These are phyloP conservation scores for Wallemia hederae DNA, from an alignment of 1,284 basidiomycete genomes.

Conservation along the genomic window DNA sequence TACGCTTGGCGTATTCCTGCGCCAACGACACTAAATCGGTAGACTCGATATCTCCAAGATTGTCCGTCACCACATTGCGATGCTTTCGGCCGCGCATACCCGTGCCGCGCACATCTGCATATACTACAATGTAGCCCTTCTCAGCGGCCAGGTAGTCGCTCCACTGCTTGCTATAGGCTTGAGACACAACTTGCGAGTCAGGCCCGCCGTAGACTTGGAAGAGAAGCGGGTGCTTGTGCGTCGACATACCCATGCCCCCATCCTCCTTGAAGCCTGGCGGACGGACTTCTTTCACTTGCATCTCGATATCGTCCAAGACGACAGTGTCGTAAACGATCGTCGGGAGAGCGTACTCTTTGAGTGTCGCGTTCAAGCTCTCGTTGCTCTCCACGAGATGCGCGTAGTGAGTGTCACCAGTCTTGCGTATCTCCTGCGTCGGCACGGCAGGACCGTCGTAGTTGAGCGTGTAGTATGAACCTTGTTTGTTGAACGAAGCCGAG, in stretches of 20 bases:
- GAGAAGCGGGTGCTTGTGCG: neutral
- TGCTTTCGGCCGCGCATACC: constrained; percentile 58
- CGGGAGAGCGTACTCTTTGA: constrained; percentile 39
- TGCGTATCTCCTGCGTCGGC: constrained; percentile 58
- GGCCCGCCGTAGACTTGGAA: constrained; percentile 61
- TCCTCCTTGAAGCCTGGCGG: neutral
- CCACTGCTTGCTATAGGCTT: constrained; percentile 44
- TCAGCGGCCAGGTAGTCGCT: constrained; percentile 55
- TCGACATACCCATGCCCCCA: constrained; percentile 1
- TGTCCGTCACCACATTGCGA: constrained; percentile 51
- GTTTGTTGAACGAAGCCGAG: constrained; percentile 42
- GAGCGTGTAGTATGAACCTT: constrained; percentile 55
- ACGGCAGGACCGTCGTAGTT: constrained; percentile 50
- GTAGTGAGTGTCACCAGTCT: constrained; percentile 23
- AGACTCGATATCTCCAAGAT: constrained; percentile 62
- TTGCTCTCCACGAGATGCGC: constrained; percentile 35
- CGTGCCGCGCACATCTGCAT: constrained; percentile 78
- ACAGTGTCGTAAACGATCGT: constrained; percentile 39
- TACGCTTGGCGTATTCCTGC: constrained; percentile 15
- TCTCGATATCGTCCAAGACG: constrained; percentile 28
- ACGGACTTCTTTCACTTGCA: neutral
- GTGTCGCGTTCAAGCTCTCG: constrained; percentile 34
- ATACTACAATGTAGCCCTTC: constrained; percentile 56
- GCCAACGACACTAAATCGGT: constrained; percentile 65
- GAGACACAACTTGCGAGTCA: constrained; percentile 41